phyloP scores from a whole-genome alignment of 441 rosid species.

The Adansonia gregorii region DNA sequence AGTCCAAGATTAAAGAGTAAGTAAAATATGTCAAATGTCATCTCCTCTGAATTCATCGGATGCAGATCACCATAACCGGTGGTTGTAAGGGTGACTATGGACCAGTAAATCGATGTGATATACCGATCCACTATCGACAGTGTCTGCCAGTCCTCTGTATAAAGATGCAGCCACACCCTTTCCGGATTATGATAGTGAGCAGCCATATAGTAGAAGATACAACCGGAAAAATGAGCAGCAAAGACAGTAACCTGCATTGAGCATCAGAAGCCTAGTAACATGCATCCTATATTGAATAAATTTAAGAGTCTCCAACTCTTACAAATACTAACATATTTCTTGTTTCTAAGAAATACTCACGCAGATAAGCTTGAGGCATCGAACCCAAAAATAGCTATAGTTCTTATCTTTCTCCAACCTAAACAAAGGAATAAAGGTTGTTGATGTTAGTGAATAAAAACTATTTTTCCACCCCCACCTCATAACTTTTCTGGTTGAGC shows the following conservation, averaged over 20 bases:
- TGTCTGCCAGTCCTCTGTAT: slow-evolving; percentile 44
- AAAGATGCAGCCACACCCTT: slow-evolving; percentile 60
- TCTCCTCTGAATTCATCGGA: slow-evolving; percentile 64
- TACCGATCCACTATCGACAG: slow-evolving; percentile 44
- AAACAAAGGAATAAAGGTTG: slow-evolving; percentile 22
- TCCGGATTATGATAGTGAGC: slow-evolving; percentile 45
- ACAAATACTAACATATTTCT: neutral
- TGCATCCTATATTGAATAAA: neutral
- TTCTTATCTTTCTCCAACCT: slow-evolving; percentile 86
- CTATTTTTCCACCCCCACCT: neutral
- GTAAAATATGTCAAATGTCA: slow-evolving; percentile 57
- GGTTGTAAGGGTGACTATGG: slow-evolving; percentile 75
- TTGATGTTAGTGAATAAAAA: neutral
- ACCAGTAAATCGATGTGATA: slow-evolving; percentile 75
- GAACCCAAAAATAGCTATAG: slow-evolving; percentile 67
- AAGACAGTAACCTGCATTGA: slow-evolving; percentile 74
- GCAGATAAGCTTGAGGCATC: slow-evolving; percentile 65
- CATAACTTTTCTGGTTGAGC: neutral
- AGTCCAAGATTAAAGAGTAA: slow-evolving; percentile 76
- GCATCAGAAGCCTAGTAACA: slow-evolving; percentile 21
- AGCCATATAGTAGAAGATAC: slow-evolving; percentile 67
- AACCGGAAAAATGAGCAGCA: slow-evolving; percentile 70
- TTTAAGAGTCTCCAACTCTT: neutral
- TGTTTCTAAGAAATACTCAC: slow-evolving; percentile 47
- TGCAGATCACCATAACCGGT: slow-evolving; percentile 90